phyloP scores from a whole-genome alignment of 2,329 filamentous ascomycete species.

The Cladophialophora yegresii region DNA sequence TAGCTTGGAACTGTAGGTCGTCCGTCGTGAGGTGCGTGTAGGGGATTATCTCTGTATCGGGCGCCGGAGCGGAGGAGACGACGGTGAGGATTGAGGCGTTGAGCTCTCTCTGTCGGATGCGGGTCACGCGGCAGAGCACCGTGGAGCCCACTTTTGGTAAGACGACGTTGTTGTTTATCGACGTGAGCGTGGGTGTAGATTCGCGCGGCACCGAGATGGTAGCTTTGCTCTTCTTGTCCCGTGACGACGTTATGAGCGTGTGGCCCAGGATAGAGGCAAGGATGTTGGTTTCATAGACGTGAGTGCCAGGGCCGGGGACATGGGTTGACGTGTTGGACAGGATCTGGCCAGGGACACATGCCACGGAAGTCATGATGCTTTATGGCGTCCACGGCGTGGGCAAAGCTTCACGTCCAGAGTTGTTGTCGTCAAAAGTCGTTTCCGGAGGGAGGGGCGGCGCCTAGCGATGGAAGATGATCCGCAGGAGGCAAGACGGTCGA shows the following conservation, averaged over 20 bases:
- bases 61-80: conserved; percentile 51
- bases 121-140: conserved; percentile 81
- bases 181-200: conserved; percentile 50
- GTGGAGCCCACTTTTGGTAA: conserved; percentile 73
- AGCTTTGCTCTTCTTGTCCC: conserved; percentile 41
- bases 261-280: conserved; percentile 80
- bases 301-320: conserved; percentile 76
- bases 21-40: conserved; percentile 55
- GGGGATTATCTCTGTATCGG: conserved; percentile 24
- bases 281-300: conserved; percentile 73
- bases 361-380: conserved; percentile 16
- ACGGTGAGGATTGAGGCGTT: conserved; percentile 84
- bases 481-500: not conserved
- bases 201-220: conserved; percentile 40
- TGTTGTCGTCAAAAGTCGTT: not conserved
- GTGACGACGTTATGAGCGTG: conserved; percentile 58
- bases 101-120: conserved; percentile 81
- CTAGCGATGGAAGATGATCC: not conserved
- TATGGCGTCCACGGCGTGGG: not conserved
- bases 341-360: conserved; percentile 67
- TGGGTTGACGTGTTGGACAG: conserved; percentile 70
- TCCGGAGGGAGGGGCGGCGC: no score
- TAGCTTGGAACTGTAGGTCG: conserved; percentile 71
- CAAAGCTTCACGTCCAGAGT: not conserved
- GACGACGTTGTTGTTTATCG: conserved; percentile 37